Evolutionary conservation across 2,329 filamentous ascomycete species (phyloP), one percentile per base, ranked within the genome.

Genomic region (Penicillium occitanis): DNA sequence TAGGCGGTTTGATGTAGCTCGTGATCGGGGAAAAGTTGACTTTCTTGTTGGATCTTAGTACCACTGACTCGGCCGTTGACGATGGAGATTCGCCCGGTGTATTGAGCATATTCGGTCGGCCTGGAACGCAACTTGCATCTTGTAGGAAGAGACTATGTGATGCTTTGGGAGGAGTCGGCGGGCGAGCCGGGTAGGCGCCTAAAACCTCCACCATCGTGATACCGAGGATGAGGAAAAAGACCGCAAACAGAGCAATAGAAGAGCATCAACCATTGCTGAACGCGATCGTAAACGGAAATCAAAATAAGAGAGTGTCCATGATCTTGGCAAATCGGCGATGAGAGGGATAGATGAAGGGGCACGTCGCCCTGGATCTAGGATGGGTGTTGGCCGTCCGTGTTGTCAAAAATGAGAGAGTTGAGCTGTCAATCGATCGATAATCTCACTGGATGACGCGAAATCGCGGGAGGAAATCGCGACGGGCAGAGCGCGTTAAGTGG

Each of bases 1-100:
- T 70, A 11, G 80, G 80, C 42, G 81, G 76, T 68, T 83, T 85
- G 72, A 83, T 83, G 70, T 85, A 85, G 55, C 84, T 83, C 13
- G 84, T 81, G 76, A 81, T 85, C 72, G 85, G 83, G 19, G 86
- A 87, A 76, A 89, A 88, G 67, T 83, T 86, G 69, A 91, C 89
- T 70, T 83, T 84, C 78, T 89, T 90, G 44, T 76, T 73, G 62
- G 75, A 76, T 61, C 74, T 66, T 69, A 72, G 75, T 71, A 76
- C 71, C 69, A 74, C 72, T 14, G 77, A 74, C 40, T 73, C 66
- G 72, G 74, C 73, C 71, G 79, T 55, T 2, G 78, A 79, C 6
- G 81, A 79, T 5, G 80, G 77, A 50, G 83, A 81, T 60, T 80
- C 77, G 58, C 79, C 77, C 14, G 82, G 78, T 17, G 77, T 78